Conservation (phyloP, 805 yeast genomes). For the Cyberlindnera maritima region DNA sequence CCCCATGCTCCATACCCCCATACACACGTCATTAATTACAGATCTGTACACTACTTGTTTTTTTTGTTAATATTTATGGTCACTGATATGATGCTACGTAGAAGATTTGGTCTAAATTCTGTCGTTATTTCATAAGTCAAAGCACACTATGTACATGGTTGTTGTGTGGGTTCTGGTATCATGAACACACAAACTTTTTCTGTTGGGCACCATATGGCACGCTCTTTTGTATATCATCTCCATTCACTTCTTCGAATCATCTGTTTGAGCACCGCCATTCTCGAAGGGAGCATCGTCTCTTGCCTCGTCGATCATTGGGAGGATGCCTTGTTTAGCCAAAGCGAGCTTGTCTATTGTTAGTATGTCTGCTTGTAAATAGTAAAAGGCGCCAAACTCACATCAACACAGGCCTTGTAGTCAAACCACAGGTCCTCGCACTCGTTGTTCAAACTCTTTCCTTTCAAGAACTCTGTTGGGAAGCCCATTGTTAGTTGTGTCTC, state of each 20-base stretch:
- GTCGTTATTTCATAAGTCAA: not conserved
- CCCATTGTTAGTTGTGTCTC: no score
- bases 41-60: no score
- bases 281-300: constrained; percentile 88
- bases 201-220: no score
- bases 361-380: not conserved
- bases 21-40: not conserved
- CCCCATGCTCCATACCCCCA: not conserved
- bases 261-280: constrained; percentile 47
- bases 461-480: constrained; percentile 52
- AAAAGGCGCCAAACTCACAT: constrained; percentile 33
- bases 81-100: not conserved
- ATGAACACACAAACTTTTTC: not conserved
- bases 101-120: not conserved
- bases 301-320: constrained; percentile 84
- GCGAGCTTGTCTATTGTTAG: constrained; percentile 34
- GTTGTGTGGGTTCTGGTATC: not conserved
- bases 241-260: constrained; percentile 8
- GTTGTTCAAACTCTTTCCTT: constrained; percentile 56
- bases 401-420: constrained; percentile 84
- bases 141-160: constrained; percentile 9
- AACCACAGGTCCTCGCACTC: constrained; percentile 92
- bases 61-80: not conserved
- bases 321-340: constrained; percentile 69
- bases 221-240: not conserved